Percentiles rank a stretch among this genome's conserved stretches.
Conservation (phyloP, 2,329 filamentous ascomycete species). For the Penicillium paneum region DNA sequence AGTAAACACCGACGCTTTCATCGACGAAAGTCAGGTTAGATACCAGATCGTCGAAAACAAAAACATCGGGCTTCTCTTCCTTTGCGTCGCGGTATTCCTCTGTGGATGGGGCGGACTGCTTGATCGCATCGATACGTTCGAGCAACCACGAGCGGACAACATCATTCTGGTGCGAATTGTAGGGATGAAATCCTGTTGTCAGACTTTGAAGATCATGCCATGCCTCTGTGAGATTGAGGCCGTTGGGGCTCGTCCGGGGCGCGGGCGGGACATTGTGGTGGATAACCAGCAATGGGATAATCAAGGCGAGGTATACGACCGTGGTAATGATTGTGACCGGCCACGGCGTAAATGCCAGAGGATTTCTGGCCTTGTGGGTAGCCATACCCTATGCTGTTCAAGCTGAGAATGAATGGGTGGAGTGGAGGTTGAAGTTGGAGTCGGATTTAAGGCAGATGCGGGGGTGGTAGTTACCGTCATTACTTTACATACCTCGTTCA, state of each 20-base stretch:
- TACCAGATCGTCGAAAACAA: constrained; percentile 73
- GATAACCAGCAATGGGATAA: constrained; percentile 68
- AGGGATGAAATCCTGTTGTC: constrained; percentile 76
- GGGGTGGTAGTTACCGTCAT: constrained; percentile 18
- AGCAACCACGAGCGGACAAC: constrained; percentile 74
- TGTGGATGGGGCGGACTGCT: constrained; percentile 55
- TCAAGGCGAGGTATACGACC: constrained; percentile 71
- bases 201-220: constrained; percentile 80
- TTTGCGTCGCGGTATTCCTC: constrained; percentile 16
- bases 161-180: constrained; percentile 82
- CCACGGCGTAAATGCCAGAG: constrained; percentile 71
- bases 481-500: constrained; percentile 6
- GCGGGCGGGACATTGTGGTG: constrained; percentile 72
- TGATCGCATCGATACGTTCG: constrained; percentile 65
- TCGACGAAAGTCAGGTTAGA: constrained; percentile 74
- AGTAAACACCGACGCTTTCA: constrained; percentile 63
- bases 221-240: constrained; percentile 78
- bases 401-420: constrained; percentile 5
- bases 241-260: constrained; percentile 56
- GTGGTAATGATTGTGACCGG: constrained; percentile 79
- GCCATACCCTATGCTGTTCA: constrained; percentile 29
- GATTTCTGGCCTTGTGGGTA: constrained; percentile 38
- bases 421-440: constrained; percentile 19
- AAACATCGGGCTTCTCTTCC: constrained; percentile 37
- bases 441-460: constrained; percentile 17